Evolutionary conservation across 345 rosid species (phyloP).

Genomic region (Gossypium bickii): DNA sequence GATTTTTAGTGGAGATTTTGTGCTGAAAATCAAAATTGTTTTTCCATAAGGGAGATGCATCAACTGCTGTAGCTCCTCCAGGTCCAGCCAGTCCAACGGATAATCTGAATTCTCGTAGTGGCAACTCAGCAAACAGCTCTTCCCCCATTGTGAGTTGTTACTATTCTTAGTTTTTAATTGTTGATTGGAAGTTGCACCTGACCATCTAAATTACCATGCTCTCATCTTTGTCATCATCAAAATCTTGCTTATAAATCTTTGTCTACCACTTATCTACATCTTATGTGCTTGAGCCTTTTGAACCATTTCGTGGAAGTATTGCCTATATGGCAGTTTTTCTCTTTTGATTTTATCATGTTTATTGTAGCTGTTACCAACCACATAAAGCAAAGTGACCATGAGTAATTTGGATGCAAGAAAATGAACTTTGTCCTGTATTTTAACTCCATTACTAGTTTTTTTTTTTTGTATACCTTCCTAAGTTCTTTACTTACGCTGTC

Average conservation of each 20-base stretch:
- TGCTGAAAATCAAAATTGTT: background rate
- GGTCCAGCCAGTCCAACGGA: slow-evolving; percentile 27
- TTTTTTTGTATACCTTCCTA: background rate
- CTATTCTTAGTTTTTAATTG: background rate
- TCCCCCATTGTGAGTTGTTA: background rate
- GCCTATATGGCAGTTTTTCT: background rate
- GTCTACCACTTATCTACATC: background rate
- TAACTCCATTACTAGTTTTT: background rate
- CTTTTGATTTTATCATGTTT: background rate
- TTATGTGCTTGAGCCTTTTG: background rate
- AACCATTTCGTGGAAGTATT: slow-evolving; percentile 7
- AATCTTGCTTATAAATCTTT: background rate
- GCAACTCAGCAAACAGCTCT: slow-evolving; percentile 40
- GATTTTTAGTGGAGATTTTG: background rate
- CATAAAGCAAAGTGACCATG: background rate
- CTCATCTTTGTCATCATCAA: background rate
- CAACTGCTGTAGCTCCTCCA: slow-evolving; percentile 31
- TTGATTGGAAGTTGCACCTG: background rate
- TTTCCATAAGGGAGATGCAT: slow-evolving; percentile 39
- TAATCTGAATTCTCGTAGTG: slow-evolving; percentile 37
- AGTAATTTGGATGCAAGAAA: background rate
- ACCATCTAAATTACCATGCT: background rate
- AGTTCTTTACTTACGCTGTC: background rate
- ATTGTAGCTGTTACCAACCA: background rate
- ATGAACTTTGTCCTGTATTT: background rate